A percentile compares a stretch with the other conserved stretches of the same genome.
Conservation (phyloP, 2,329 filamentous ascomycete genomes). For the Mollisiaceae sp. region DNA sequence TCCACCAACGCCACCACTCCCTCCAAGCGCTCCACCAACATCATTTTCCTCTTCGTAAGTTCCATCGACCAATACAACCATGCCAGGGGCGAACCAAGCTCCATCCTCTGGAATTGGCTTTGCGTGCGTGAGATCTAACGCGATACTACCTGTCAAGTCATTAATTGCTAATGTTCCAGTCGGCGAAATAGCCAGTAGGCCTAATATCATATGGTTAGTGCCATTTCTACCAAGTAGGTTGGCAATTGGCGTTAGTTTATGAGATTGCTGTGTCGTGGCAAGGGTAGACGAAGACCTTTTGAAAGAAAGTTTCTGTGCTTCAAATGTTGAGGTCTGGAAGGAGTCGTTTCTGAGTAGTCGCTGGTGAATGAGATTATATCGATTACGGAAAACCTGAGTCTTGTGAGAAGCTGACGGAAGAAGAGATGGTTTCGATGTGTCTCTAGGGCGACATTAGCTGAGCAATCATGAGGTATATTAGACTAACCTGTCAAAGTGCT, state of each 20-base stretch:
- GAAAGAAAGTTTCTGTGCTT: conserved; percentile 60
- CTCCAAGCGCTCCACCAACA: conserved; percentile 73
- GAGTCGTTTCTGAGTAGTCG: conserved; percentile 89
- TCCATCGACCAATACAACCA: conserved; percentile 94
- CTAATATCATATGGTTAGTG: conserved; percentile 83
- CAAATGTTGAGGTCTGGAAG: conserved; percentile 83
- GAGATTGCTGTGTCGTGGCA: conserved; percentile 63
- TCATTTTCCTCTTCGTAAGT: conserved; percentile 95
- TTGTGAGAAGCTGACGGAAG: conserved; percentile 82
- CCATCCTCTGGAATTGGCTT: conserved; percentile 83
- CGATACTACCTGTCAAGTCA: conserved; percentile 87
- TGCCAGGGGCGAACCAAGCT: conserved; percentile 92
- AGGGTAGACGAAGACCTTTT: conserved; percentile 62
- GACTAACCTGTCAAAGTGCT: conserved; percentile 83
- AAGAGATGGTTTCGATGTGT: conserved; percentile 68
- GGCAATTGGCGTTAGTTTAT: conserved; percentile 87
- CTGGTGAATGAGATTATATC: conserved; percentile 92
- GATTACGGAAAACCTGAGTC: conserved; percentile 83
- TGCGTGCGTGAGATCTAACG: conserved; percentile 80
- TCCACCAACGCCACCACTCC: conserved; percentile 82
- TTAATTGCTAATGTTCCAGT: conserved; percentile 82
- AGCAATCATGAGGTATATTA: conserved; percentile 34
- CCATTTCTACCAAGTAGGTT: conserved; percentile 80
- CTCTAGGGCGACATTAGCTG: conserved; percentile 47
- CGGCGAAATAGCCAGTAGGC: conserved; percentile 79